Base-by-base conservation (phyloP, 768 basidiomycete genomes). In the Pleurotus eryngii region DNA sequence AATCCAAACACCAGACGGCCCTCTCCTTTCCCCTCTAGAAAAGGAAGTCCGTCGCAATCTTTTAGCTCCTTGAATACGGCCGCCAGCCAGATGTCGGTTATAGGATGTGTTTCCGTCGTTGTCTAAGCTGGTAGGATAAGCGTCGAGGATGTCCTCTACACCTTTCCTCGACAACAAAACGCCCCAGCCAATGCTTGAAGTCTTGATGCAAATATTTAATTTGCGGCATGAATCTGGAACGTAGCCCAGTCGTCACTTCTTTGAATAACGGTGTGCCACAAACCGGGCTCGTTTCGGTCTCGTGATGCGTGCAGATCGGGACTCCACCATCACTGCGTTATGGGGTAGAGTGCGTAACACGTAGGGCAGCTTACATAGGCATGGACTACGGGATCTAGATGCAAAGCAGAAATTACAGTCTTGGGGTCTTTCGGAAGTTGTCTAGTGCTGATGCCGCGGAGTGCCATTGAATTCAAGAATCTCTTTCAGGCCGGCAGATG, bases 131-230 rank as follows among this genome's bases (percentile, higher is more conserved):
- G 48, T 5, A 3, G 60, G 64, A 54, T 58, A 63, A 7, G 49
- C 42, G 2, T 68, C 61, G 8, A 69, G 51, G 12, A 62, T 46
- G 8, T 67, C 64, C 42, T 69, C 68, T 14, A 70, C 66, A 1
- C 64, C 67, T 26, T 61, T 64, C 4, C 69, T 43, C 5, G 66
- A 68, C 1, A 70, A 46, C 4, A 71, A 22, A n/a, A 3, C 65
- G 60, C 1, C 64, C 68, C 3, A 70, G n/a, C 68, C 70, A 70
- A 2, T 59, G 24, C 47, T 66, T 65, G 4, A 70, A 17, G 2
- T 56, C 55, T 4, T 70, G 66, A 46, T 68, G 63, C 3, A 64
- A 55, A 46, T 65, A 67, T n/a, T 45, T 63, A 0, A 45, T 22
- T 6, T 55, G 42, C 24, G 67, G 60, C n/a, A 48, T 18, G 24